Conservation (phyloP, 345 rosid genomes). For the Ceriops zippeliana region DNA sequence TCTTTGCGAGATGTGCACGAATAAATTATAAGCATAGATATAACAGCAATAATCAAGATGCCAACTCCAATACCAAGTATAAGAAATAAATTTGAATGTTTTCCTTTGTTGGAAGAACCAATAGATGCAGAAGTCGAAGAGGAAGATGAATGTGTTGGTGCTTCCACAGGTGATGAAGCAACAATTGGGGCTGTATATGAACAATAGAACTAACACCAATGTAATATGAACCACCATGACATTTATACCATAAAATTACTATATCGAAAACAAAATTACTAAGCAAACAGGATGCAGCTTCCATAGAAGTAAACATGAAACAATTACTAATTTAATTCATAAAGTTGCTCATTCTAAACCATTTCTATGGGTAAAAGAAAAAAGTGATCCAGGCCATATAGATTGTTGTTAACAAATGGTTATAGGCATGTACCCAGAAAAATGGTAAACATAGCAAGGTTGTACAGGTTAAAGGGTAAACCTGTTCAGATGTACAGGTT, state of each 20-base stretch:
- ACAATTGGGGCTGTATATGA: conserved; percentile 62
- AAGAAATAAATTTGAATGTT: conserved; percentile 55
- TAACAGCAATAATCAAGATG: conserved; percentile 47
- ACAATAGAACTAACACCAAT: conserved; percentile 8
- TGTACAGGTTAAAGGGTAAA: no score
- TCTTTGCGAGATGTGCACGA: conserved; percentile 49
- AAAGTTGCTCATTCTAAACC: no score
- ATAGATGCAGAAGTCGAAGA: conserved; percentile 40
- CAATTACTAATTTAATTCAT: no score
- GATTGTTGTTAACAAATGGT: no score
- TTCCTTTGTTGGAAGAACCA: conserved; percentile 42
- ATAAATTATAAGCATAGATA: conserved; percentile 60
- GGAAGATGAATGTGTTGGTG: conserved; percentile 48
- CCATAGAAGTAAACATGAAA: no score
- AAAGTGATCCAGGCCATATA: no score
- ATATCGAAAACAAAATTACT: no score
- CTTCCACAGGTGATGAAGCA: conserved; percentile 49
- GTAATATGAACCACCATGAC: not conserved
- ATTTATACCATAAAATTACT: not conserved
- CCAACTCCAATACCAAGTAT: conserved; percentile 67
- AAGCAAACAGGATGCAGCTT: no score
- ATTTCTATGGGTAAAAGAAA: no score
- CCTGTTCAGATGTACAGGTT: no score
- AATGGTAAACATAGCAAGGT: no score
- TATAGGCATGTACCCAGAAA: no score